phyloP scores from a whole-genome alignment of 176 grass and related monocot species.

The Sorghum bicolor region DNA sequence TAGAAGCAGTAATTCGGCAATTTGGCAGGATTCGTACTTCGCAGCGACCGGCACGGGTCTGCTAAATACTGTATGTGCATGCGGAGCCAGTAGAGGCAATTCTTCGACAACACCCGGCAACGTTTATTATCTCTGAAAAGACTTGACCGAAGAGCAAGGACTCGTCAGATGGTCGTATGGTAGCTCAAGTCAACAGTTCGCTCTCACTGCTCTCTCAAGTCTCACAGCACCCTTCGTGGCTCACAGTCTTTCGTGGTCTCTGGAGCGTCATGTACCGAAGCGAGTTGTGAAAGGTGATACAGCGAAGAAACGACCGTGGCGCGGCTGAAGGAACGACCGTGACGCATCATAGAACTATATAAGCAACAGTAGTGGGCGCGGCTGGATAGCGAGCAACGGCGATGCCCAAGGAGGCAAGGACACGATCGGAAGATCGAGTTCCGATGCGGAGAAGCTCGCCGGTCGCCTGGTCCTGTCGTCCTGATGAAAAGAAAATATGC shows the following conservation, averaged over 20 bases:
- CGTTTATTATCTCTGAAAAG: background rate
- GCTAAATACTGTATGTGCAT: background rate
- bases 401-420: conserved; percentile 22
- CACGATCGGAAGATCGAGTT: background rate
- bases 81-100: background rate
- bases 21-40: background rate
- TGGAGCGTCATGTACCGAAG: background rate
- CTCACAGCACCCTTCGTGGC: no score
- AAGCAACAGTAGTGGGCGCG: conserved; percentile 4
- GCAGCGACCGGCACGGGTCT: background rate
- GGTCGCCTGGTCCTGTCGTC: conserved; percentile 10
- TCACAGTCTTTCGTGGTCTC: no score
- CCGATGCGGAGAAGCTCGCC: conserved; percentile 2
- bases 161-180: background rate
- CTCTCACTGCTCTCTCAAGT: background rate
- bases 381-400: conserved; percentile 28
- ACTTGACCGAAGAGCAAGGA: background rate
- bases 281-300: background rate
- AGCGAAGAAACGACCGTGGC: background rate
- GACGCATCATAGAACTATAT: background rate
- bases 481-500: conserved; percentile 5
- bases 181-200: background rate
- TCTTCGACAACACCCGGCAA: background rate
- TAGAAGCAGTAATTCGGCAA: background rate
- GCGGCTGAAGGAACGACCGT: background rate